Conservation (phyloP, 2,329 filamentous ascomycete genomes). For the Cadophora sp. region DNA sequence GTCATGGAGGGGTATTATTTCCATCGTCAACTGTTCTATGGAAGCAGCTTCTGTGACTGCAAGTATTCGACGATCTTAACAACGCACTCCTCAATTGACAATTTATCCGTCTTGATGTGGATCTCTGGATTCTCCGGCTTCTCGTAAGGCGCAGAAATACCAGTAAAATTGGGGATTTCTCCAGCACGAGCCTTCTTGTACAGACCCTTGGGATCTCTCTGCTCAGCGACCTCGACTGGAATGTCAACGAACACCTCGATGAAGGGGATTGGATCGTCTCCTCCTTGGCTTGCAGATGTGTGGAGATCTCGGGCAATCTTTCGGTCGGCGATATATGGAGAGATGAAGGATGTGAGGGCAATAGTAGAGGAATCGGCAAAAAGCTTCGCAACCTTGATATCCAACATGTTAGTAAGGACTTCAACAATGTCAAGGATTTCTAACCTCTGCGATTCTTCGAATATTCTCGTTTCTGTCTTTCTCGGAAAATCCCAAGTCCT, state of each 20-base stretch:
- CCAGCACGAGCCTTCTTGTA: slow-evolving; percentile 97
- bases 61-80: slow-evolving; percentile 83
- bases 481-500: slow-evolving; percentile 94
- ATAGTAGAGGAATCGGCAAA: slow-evolving; percentile 91
- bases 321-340: slow-evolving; percentile 88
- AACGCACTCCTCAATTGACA: slow-evolving; percentile 88
- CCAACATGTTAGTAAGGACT: not conserved
- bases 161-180: slow-evolving; percentile 97
- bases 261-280: slow-evolving; percentile 76
- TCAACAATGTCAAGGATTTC: slow-evolving; percentile 17
- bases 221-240: slow-evolving; percentile 87
- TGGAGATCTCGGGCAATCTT: slow-evolving; percentile 83
- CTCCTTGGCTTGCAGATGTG: slow-evolving; percentile 59
- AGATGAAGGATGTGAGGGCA: slow-evolving; percentile 96
- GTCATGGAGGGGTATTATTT: too few species aligned
- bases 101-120: slow-evolving; percentile 81
- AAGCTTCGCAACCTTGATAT: slow-evolving; percentile 81
- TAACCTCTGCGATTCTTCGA: slow-evolving; percentile 84
- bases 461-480: slow-evolving; percentile 98
- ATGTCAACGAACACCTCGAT: slow-evolving; percentile 95
- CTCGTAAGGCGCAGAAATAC: slow-evolving; percentile 95
- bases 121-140: slow-evolving; percentile 86
- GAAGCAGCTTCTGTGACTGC: slow-evolving; percentile 69
- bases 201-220: slow-evolving; percentile 94
- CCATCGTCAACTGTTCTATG: slow-evolving; percentile 30